Evolutionary conservation across 495 filamentous ascomycete species (phyloP).

Genomic region (Aspergillus baeticus): DNA sequence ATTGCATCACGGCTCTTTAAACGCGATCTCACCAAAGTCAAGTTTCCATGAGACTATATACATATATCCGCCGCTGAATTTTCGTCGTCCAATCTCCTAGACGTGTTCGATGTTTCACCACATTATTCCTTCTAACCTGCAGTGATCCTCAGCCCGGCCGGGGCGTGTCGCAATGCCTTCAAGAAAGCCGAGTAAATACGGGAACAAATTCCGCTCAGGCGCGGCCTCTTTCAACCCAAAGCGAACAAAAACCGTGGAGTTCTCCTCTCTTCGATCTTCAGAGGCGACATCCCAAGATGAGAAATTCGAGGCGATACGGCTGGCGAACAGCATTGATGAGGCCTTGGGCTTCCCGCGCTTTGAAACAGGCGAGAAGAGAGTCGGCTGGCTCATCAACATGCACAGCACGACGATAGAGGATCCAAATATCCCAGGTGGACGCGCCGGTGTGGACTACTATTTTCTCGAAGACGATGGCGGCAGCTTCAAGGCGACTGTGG

Average conservation of each 20-base stretch:
- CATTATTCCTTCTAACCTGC: background rate
- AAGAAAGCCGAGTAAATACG: slow-evolving; percentile 54
- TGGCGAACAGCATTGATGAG: slow-evolving; percentile 92
- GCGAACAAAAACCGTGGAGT: slow-evolving; percentile 73
- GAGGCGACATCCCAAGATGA: slow-evolving; percentile 86
- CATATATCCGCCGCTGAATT: background rate
- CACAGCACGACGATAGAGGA: slow-evolving; percentile 87
- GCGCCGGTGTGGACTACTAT: slow-evolving; percentile 93
- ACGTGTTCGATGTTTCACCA: slow-evolving; percentile 28
- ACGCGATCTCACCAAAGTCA: background rate
- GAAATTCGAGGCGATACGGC: slow-evolving; percentile 76
- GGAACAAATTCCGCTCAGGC: slow-evolving; percentile 51
- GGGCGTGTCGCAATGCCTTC: slow-evolving; percentile 52
- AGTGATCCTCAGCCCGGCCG: slow-evolving; percentile 29
- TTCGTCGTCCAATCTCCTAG: background rate
- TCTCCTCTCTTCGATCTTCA: slow-evolving; percentile 65
- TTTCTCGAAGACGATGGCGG: slow-evolving; percentile 91
- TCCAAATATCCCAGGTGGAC: slow-evolving; percentile 73
- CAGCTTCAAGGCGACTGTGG: slow-evolving; percentile 94
- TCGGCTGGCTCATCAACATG: slow-evolving; percentile 95
- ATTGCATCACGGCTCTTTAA: background rate
- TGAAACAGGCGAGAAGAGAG: slow-evolving; percentile 79
- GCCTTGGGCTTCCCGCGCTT: slow-evolving; percentile 89
- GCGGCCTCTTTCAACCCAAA: slow-evolving; percentile 51
- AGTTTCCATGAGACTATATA: too few species aligned